These are phyloP conservation scores for Lactifluus echinatus DNA, from an alignment of 768 basidiomycete genomes.

Conservation along the genomic window DNA sequence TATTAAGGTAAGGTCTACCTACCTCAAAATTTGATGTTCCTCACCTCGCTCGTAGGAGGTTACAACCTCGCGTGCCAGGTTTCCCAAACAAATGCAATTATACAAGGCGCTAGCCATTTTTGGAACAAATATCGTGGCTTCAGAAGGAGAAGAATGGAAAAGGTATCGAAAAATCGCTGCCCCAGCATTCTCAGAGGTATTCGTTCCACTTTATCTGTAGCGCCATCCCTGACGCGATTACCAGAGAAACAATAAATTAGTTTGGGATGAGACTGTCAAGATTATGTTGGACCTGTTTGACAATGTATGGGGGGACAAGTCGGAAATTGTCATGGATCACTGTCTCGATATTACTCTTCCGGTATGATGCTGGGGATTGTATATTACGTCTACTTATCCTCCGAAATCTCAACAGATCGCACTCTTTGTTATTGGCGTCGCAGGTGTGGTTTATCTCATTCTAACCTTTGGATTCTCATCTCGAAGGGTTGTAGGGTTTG, in stretches of 20 bases:
- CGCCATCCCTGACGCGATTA: background rate
- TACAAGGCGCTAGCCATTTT: slow-evolving; percentile 42
- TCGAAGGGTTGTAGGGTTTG: too few species aligned
- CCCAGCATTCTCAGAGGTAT: slow-evolving; percentile 57
- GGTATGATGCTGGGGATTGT: slow-evolving; percentile 26
- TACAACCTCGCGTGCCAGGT: slow-evolving; percentile 38
- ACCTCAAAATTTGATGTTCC: background rate
- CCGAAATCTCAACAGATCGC: slow-evolving; percentile 34
- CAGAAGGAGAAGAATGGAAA: too few species aligned
- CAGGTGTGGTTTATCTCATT: too few species aligned
- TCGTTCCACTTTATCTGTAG: background rate
- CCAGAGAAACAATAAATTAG: slow-evolving; percentile 32
- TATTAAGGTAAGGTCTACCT: slow-evolving; percentile 7
- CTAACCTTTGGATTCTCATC: too few species aligned
- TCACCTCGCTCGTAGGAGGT: slow-evolving; percentile 37
- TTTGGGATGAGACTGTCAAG: slow-evolving; percentile 31
- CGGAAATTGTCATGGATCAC: slow-evolving; percentile 37
- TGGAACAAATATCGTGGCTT: slow-evolving; percentile 54
- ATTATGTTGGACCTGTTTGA: slow-evolving; percentile 28
- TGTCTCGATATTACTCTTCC: slow-evolving; percentile 45
- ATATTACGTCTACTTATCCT: too few species aligned
- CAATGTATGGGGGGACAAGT: slow-evolving; percentile 38
- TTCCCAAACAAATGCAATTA: slow-evolving; percentile 45
- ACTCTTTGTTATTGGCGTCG: too few species aligned
- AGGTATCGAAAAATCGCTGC: slow-evolving; percentile 52